Conservation (phyloP, 2,329 filamentous ascomycete genomes). For the Cladosporium halotolerans region DNA sequence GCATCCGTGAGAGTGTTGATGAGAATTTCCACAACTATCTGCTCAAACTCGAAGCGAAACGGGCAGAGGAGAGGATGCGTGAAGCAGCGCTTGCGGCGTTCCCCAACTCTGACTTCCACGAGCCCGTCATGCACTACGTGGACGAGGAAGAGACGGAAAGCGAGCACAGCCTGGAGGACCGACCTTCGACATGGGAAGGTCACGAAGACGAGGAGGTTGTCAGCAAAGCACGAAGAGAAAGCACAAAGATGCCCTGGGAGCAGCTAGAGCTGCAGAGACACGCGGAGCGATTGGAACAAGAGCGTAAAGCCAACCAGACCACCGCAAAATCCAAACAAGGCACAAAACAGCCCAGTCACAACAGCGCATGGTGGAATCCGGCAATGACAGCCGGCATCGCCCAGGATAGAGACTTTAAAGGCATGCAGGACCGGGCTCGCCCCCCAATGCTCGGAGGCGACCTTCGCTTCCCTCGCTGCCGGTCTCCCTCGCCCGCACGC, state of each 20-base stretch:
- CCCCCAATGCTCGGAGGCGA: slow-evolving; percentile 87
- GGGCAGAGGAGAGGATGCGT: slow-evolving; percentile 72
- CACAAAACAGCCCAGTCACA: slow-evolving; percentile 9
- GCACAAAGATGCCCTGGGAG: slow-evolving; percentile 64
- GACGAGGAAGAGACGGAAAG: slow-evolving; percentile 56
- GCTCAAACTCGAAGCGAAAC: slow-evolving; percentile 70
- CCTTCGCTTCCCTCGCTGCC: slow-evolving; percentile 72
- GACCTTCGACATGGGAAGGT: slow-evolving; percentile 33
- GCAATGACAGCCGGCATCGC: slow-evolving; percentile 22
- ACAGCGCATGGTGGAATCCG: slow-evolving; percentile 34
- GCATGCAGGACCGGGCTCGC: slow-evolving; percentile 39
- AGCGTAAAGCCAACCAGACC: slow-evolving; percentile 38
- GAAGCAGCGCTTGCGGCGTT: slow-evolving; percentile 72
- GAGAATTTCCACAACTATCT: slow-evolving; percentile 71
- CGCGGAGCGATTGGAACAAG: slow-evolving; percentile 57
- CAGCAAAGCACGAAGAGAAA: slow-evolving; percentile 45
- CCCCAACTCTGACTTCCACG: slow-evolving; percentile 62
- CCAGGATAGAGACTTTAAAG: slow-evolving; percentile 11
- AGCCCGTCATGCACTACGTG: slow-evolving; percentile 66
- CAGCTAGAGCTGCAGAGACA: slow-evolving; percentile 75
- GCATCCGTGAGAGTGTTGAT: slow-evolving; percentile 61
- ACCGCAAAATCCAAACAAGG: slow-evolving; percentile 17
- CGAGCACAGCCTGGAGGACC: slow-evolving; percentile 28
- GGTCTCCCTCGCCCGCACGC: slow-evolving; percentile 76
- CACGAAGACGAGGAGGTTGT: slow-evolving; percentile 32